These are phyloP conservation scores for Dalechampia spathulata DNA, from an alignment of 441 rosid species.

Conservation along the genomic window DNA sequence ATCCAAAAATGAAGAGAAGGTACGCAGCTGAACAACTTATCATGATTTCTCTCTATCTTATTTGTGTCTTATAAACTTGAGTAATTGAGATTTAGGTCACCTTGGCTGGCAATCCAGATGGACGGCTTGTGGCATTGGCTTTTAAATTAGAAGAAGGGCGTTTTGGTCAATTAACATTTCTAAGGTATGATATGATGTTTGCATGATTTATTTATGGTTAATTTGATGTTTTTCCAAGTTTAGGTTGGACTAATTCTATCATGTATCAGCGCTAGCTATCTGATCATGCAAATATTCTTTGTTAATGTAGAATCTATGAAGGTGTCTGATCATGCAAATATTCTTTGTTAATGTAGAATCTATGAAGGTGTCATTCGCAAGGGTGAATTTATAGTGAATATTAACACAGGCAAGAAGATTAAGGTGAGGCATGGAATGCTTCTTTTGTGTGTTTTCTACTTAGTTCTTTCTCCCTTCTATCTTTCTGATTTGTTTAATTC, in stretches of 20 bases:
- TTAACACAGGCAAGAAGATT: conserved; percentile 90
- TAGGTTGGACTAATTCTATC: conserved; percentile 2
- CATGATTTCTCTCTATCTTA: background rate
- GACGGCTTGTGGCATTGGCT: conserved; percentile 98
- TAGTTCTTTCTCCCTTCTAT: background rate
- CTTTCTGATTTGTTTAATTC: background rate
- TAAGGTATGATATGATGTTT: conserved; percentile 51
- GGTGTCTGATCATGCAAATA: conserved; percentile 29
- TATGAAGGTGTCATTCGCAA: conserved; percentile 93
- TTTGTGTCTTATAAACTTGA: conserved; percentile 2
- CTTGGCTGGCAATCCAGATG: conserved; percentile 85
- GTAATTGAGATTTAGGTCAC: conserved; percentile 44
- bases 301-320: conserved; percentile 69
- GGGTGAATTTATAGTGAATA: conserved; percentile 82
- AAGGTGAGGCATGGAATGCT: conserved; percentile 45
- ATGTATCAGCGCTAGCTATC: background rate
- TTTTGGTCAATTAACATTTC: conserved; percentile 88
- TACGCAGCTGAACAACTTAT: conserved; percentile 13
- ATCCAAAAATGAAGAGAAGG: conserved; percentile 82
- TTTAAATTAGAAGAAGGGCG: conserved; percentile 98
- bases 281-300: conserved; percentile 7
- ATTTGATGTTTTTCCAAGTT: background rate
- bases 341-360: conserved; percentile 41
- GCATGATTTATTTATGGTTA: background rate
- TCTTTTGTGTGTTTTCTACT: background rate